Evolutionary conservation across 2,329 filamentous ascomycete species (phyloP).

Genomic region (Botryotinia convoluta): DNA sequence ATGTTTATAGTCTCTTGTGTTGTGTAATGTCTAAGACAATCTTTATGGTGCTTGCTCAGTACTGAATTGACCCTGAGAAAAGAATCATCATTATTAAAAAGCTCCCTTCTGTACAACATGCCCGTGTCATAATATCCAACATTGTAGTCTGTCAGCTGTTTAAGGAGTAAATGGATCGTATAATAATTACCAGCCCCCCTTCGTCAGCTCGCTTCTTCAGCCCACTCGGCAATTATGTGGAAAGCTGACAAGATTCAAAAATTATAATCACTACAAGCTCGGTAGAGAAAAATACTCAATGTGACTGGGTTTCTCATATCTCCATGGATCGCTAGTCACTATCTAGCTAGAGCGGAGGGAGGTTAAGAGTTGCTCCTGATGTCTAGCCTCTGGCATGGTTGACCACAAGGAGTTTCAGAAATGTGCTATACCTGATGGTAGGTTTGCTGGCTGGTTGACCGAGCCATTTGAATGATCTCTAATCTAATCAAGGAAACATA

Average conservation of each 20-base stretch:
- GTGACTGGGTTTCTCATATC: neutral
- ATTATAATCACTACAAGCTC: neutral
- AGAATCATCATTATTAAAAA: neutral
- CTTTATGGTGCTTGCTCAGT: neutral
- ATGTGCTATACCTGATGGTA: neutral
- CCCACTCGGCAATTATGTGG: neutral
- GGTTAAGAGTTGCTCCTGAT: neutral
- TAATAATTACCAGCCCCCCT: neutral
- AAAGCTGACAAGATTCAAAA: neutral
- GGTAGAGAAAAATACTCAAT: neutral
- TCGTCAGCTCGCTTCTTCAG: neutral
- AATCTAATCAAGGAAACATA: neutral
- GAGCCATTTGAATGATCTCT: neutral
- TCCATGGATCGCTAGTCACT: neutral
- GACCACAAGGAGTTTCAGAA: neutral
- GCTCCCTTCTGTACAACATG: neutral
- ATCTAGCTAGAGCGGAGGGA: neutral
- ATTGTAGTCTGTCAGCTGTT: neutral
- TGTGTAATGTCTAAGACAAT: neutral
- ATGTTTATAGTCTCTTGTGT: neutral
- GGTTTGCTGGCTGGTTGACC: neutral
- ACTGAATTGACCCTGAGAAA: neutral
- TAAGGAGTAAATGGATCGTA: neutral
- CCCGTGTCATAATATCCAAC: neutral
- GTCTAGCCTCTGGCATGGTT: neutral